Evolutionary conservation across 2,329 filamentous ascomycete genomes (phyloP).

Genomic region (Colletotrichum sp.): DNA sequence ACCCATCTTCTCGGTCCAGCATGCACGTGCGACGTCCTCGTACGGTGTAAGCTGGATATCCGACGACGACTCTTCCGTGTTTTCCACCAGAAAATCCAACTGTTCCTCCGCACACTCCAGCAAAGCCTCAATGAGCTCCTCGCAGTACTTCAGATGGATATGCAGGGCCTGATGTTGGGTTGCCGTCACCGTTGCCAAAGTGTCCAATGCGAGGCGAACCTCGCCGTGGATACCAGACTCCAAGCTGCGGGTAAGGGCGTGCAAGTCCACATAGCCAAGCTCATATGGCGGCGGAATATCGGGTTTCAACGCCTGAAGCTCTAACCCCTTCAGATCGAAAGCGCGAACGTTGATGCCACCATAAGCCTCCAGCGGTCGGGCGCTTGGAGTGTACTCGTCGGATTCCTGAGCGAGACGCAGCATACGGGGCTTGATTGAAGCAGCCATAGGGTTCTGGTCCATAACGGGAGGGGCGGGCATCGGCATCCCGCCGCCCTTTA

Average conservation of each 20-base stretch:
- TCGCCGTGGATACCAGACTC: slow-evolving; percentile 91
- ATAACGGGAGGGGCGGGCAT: slow-evolving; percentile 33
- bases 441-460: slow-evolving; percentile 16
- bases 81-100: slow-evolving; percentile 81
- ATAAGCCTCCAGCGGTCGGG: slow-evolving; percentile 61
- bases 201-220: slow-evolving; percentile 88
- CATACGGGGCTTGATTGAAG: slow-evolving; percentile 33
- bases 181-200: slow-evolving; percentile 69
- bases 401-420: slow-evolving; percentile 49
- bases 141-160: slow-evolving; percentile 73
- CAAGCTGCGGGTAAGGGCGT: slow-evolving; percentile 86
- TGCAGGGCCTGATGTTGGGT: slow-evolving; percentile 71
- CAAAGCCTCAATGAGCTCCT: slow-evolving; percentile 87
- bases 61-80: slow-evolving; percentile 85
- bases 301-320: slow-evolving; percentile 73
- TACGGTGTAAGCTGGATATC: slow-evolving; percentile 84
- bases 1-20: slow-evolving; percentile 73
- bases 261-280: slow-evolving; percentile 87
- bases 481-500: slow-evolving; percentile 46
- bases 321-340: slow-evolving; percentile 67
- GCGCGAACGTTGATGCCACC: slow-evolving; percentile 77
- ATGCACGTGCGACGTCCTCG: slow-evolving; percentile 85
- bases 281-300: slow-evolving; percentile 78
- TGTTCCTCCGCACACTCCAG: slow-evolving; percentile 93
- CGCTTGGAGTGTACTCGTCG: slow-evolving; percentile 61